Conservation (phyloP, 192 early-diverging fungal species). For the Podila horticola region DNA sequence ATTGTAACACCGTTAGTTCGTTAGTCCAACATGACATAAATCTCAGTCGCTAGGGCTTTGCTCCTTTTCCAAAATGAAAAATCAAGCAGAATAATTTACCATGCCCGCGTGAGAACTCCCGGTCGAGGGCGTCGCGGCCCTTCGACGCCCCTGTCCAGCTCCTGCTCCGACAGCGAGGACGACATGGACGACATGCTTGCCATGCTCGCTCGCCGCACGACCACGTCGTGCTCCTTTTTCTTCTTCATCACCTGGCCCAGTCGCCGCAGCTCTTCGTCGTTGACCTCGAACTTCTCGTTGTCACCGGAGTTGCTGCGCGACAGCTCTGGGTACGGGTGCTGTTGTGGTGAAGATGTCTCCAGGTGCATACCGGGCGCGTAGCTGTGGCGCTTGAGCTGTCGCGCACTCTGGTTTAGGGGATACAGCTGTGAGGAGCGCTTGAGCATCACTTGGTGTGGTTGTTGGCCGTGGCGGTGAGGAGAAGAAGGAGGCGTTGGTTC, state of each 20-base stretch:
- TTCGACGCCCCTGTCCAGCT: neutral
- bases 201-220: neutral
- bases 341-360: too few species aligned
- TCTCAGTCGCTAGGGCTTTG: too few species aligned
- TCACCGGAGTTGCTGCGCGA: neutral
- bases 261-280: neutral
- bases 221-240: neutral
- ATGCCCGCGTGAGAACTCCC: neutral
- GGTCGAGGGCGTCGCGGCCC: neutral
- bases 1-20: too few species aligned
- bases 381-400: neutral
- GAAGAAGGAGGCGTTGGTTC: neutral
- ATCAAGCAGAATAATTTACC: too few species aligned
- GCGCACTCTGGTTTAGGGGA: neutral
- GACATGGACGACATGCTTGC: too few species aligned
- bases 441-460: neutral
- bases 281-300: neutral
- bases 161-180: neutral
- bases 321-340: too few species aligned
- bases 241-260: neutral
- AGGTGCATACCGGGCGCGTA: neutral
- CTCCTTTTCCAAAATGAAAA: too few species aligned
- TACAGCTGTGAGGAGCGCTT: neutral
- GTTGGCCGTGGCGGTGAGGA: too few species aligned
- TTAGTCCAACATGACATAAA: too few species aligned